Conservation (phyloP, 202 grass and related monocot genomes). For the Musa balbisiana region DNA sequence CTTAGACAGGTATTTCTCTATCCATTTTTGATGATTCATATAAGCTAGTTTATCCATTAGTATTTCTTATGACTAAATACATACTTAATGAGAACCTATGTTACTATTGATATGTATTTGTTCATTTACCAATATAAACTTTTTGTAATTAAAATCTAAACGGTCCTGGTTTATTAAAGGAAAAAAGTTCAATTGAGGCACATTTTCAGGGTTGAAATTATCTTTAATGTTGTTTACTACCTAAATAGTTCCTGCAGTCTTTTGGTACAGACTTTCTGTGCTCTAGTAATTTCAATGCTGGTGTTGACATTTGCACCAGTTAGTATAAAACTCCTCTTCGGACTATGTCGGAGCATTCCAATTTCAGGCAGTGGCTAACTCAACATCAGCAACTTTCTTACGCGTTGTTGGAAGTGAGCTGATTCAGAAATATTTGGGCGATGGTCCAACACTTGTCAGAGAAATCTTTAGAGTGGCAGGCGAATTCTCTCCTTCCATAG, state of each 20-base stretch:
- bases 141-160: background rate
- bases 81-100: background rate
- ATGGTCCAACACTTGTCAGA: conserved; percentile 90
- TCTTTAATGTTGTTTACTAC: background rate
- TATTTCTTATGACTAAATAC: background rate
- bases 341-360: background rate
- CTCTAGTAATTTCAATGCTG: background rate
- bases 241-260: background rate
- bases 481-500: conserved; percentile 90
- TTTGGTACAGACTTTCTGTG: background rate
- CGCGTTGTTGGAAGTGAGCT: conserved; percentile 93
- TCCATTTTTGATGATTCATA: background rate
- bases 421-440: conserved; percentile 98
- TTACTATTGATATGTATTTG: background rate
- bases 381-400: conserved; percentile 95
- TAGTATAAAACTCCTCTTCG: background rate
- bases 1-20: background rate
- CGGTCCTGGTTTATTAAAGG: background rate
- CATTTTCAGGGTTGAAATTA: background rate
- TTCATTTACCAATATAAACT: background rate
- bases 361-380: conserved; percentile 88
- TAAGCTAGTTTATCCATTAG: background rate
- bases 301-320: background rate
- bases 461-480: conserved; percentile 95
- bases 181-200: background rate